These are phyloP conservation scores for Paxillus involutus DNA, from an alignment of 768 basidiomycete species.

Conservation along the genomic window DNA sequence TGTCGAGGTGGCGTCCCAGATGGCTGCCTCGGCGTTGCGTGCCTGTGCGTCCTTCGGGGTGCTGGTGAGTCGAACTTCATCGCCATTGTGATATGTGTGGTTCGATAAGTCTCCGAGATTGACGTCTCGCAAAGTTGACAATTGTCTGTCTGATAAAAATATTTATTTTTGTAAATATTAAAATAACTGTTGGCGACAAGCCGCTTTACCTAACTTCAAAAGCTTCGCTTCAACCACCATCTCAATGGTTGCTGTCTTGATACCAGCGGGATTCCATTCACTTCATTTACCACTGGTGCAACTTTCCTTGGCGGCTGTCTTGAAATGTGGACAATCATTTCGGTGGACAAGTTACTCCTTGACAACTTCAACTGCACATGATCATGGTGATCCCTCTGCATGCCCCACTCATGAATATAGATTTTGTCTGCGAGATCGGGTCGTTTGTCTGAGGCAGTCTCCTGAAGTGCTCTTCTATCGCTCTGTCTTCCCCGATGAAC, in stretches of 20 bases:
- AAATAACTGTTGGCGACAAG: no score
- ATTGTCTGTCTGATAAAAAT: no score
- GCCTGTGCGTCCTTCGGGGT: constrained; percentile 49
- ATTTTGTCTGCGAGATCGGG: constrained; percentile 76
- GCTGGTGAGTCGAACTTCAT: constrained; percentile 58
- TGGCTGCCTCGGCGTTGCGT: constrained; percentile 25
- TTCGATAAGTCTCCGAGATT: background rate
- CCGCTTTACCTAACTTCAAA: no score
- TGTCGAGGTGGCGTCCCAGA: constrained; percentile 27
- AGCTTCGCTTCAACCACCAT: no score
- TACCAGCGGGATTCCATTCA: constrained; percentile 48
- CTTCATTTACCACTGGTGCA: constrained; percentile 65
- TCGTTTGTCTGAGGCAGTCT: constrained; percentile 80
- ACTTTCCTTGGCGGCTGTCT: constrained; percentile 73
- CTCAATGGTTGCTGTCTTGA: constrained; percentile 8
- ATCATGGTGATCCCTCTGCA: constrained; percentile 9
- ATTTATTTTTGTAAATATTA: no score
- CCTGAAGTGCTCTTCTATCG: constrained; percentile 66
- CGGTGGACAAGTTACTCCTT: constrained; percentile 68
- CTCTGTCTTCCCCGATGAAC: constrained; percentile 55
- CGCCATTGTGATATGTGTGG: constrained; percentile 27
- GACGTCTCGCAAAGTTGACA: no score
- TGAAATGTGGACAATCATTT: constrained; percentile 85
- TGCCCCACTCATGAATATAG: constrained; percentile 65
- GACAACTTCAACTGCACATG: constrained; percentile 8